Evolutionary conservation across 2,329 filamentous ascomycete species (phyloP), one percentile per base, ranked within the genome.

Genomic region (Colletotrichum acutatum): DNA sequence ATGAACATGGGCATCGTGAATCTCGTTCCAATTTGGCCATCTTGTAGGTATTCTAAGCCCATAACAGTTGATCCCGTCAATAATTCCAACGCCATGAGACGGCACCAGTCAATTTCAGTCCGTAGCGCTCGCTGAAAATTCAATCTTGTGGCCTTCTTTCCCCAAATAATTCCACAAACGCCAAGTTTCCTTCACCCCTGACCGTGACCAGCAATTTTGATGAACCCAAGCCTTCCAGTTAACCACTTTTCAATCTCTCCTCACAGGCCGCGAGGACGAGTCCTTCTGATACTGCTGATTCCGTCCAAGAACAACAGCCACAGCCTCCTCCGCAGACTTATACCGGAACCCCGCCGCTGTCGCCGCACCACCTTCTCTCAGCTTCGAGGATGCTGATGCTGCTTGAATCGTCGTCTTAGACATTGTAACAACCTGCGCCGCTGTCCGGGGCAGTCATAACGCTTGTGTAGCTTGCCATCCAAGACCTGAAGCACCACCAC

Each of bases 401-500:
- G 70, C 42, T 7, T n/a, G 54, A 2, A 57, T 49, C 32, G 66
- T 70, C 19, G 66, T 49, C 32, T 56, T 70, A 19, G 66, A n/a
- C 70, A 70, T 72, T 8, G 60, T 70, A 11, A 72, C 71, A n/a
- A 74, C 42, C 54, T 74, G 68, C 26, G 26, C 68, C 42, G 71
- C 62, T 26, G 71, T 68, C 42, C 26, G 37, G 28, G 62, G 68
- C 14, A 72, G 71, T 72, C 71, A 74, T 68, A 74, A 68, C 1
- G 62, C 71, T 46, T 72, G 70, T 6, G 52, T 22, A 11, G n/a
- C 60, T 30, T 72, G 70, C 70, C 70, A 72, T 9, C 70, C 49
- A 32, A 72, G 26, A 49, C 42, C 42, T 9, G 37, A 9, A 12
- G 67, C 24, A 6, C 37, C 34, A n/a, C 49, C 24, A 4, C 49